phyloP scores from a whole-genome alignment of 1,139 yeast genomes.

The Debaryomyces coudertii region DNA sequence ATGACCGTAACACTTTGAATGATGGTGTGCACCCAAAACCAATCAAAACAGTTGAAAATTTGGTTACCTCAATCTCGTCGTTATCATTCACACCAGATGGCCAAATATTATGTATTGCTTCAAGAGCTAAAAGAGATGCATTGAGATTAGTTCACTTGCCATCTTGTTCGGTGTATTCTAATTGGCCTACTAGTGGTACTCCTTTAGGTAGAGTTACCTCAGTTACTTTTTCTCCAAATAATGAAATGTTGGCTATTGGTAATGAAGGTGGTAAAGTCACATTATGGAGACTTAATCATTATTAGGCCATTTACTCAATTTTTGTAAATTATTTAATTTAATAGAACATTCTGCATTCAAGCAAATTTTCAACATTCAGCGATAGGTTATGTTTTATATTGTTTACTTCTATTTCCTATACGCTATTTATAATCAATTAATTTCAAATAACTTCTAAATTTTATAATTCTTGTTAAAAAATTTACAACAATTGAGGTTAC shows the following conservation, averaged over 20 bases:
- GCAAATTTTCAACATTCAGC: not conserved
- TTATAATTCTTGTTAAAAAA: too few relatives aligned
- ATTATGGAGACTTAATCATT: slow-evolving; percentile 87
- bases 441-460: too few relatives aligned
- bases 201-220: slow-evolving; percentile 92
- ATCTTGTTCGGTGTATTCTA: slow-evolving; percentile 79
- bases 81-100: slow-evolving; percentile 85
- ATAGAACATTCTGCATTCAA: slow-evolving; percentile 8
- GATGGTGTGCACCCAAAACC: slow-evolving; percentile 42
- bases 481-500: not conserved
- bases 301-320: slow-evolving; percentile 30
- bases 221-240: slow-evolving; percentile 78
- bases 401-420: not conserved
- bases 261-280: slow-evolving; percentile 91
- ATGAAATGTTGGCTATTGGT: slow-evolving; percentile 85
- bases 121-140: slow-evolving; percentile 85
- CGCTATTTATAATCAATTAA: too few relatives aligned
- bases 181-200: slow-evolving; percentile 98
- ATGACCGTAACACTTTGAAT: slow-evolving; percentile 54
- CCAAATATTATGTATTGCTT: slow-evolving; percentile 83
- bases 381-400: not conserved
- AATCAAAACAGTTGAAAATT: slow-evolving; percentile 68
- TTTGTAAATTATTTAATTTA: slow-evolving; percentile 2
- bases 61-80: slow-evolving; percentile 79
- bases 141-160: slow-evolving; percentile 87